Percentiles rank a stretch among this genome's conserved stretches.
Conservation (phyloP, 2,329 filamentous ascomycete genomes). For the Apiospora phragmitis region DNA sequence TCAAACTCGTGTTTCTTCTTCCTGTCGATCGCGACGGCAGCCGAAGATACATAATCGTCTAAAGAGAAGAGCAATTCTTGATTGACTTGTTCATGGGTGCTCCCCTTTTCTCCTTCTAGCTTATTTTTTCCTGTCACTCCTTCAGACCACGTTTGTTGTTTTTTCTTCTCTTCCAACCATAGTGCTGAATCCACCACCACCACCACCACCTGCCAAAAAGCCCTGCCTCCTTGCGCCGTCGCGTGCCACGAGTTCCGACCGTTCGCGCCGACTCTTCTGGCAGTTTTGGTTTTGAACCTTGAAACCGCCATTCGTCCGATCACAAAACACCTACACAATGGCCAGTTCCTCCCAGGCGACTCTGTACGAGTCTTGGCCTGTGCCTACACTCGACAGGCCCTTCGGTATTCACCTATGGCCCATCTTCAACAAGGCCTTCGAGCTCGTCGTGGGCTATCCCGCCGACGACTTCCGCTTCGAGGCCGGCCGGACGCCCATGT, state of each 20-base stretch:
- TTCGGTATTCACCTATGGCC: constrained; percentile 94
- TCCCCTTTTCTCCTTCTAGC: constrained; percentile 8
- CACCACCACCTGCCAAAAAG: background rate
- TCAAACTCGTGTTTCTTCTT: constrained; percentile 3
- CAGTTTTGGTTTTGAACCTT: background rate
- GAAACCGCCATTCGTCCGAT: background rate
- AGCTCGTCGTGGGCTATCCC: constrained; percentile 74
- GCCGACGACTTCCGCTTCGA: constrained; percentile 85
- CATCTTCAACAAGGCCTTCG: constrained; percentile 86
- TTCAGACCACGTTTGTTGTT: constrained; percentile 4
- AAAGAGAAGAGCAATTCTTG: constrained; percentile 9
- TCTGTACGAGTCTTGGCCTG: constrained; percentile 58
- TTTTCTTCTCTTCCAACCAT: background rate
- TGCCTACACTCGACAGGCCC: constrained; percentile 84
- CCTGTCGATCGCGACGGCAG: background rate
- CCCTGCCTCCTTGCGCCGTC: background rate
- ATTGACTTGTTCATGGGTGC: constrained; percentile 6
- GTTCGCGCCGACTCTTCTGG: background rate
- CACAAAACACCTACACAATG: background rate
- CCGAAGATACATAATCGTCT: background rate
- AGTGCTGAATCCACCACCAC: background rate
- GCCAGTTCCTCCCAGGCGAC: constrained; percentile 36
- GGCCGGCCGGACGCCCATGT: constrained; percentile 81
- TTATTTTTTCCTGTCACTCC: constrained; percentile 3
- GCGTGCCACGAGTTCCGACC: constrained; percentile 4